Percentiles rank a stretch among this genome's conserved stretches.
phyloP scores from a whole-genome alignment of 2,329 filamentous ascomycete species.

The Kalmusia sp. region DNA sequence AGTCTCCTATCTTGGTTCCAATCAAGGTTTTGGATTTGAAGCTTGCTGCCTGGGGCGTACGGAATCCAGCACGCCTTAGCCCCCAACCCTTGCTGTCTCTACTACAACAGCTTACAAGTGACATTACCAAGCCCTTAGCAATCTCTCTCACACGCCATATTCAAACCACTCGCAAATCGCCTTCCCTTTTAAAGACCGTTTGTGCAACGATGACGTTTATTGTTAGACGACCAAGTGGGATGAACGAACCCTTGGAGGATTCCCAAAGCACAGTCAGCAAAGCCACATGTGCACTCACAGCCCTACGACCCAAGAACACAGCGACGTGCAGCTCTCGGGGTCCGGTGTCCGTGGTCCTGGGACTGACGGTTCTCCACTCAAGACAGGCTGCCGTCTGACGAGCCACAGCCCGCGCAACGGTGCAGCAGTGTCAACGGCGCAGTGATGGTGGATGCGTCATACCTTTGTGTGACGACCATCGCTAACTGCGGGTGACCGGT shows the following conservation, averaged over 20 bases:
- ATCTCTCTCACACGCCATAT: neutral
- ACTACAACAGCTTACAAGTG: neutral
- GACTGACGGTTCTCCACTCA: neutral
- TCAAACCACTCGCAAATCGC: neutral
- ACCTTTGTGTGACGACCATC: neutral
- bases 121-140: neutral
- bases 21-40: neutral
- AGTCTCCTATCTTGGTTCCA: too few species aligned
- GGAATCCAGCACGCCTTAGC: neutral
- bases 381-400: slow-evolving; percentile 3
- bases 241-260: slow-evolving; percentile 1
- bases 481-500: neutral
- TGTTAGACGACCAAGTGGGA: slow-evolving; percentile 1
- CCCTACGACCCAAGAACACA: slow-evolving; percentile 3
- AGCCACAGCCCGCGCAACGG: neutral
- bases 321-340: slow-evolving; percentile 3
- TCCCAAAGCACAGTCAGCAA: slow-evolving; percentile 6
- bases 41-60: neutral
- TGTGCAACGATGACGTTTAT: slow-evolving; percentile 6
- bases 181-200: neutral
- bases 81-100: neutral
- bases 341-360: slow-evolving; percentile 5
- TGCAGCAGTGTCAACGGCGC: neutral
- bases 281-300: too few species aligned
- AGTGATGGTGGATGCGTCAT: neutral